Evolutionary conservation across 2,329 filamentous ascomycete genomes (phyloP).

Genomic region (Monilinia polystroma): DNA sequence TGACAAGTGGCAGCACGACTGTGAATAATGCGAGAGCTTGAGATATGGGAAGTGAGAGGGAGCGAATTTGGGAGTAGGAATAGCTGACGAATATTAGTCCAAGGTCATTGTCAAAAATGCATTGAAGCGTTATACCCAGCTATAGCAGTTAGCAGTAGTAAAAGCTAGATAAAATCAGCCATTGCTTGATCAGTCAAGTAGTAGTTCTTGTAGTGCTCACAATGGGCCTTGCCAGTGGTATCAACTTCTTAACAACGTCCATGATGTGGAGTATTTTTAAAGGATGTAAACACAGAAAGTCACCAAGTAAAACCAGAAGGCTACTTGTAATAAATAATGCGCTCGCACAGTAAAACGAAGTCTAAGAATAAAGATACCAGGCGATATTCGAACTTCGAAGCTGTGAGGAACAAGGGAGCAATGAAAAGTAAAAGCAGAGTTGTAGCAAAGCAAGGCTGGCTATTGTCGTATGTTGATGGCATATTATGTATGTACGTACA

Average conservation of each 20-base stretch:
- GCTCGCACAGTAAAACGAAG: not conserved
- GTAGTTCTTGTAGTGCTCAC: conserved; percentile 26
- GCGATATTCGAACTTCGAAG: not conserved
- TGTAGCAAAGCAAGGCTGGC: not conserved
- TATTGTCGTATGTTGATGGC: not conserved
- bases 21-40: conserved; percentile 37
- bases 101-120: not conserved
- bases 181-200: not conserved
- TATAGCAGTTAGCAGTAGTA: conserved; percentile 34
- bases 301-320: not conserved
- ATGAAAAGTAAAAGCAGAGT: not conserved
- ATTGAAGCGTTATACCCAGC: conserved; percentile 32
- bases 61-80: conserved; percentile 36
- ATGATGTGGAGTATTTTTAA: conserved; percentile 25
- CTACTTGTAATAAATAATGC: not conserved
- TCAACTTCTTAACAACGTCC: conserved; percentile 25
- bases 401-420: not conserved
- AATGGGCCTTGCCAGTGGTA: conserved; percentile 30
- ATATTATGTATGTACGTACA: not conserved
- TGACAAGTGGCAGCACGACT: conserved; percentile 37
- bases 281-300: not conserved
- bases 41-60: conserved; percentile 37
- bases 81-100: conserved; percentile 31
- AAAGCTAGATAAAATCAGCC: conserved; percentile 31
- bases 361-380: not conserved